Conservation (phyloP, 225 moss, liverwort and hornwort genomes). For the Ulota crispa region DNA sequence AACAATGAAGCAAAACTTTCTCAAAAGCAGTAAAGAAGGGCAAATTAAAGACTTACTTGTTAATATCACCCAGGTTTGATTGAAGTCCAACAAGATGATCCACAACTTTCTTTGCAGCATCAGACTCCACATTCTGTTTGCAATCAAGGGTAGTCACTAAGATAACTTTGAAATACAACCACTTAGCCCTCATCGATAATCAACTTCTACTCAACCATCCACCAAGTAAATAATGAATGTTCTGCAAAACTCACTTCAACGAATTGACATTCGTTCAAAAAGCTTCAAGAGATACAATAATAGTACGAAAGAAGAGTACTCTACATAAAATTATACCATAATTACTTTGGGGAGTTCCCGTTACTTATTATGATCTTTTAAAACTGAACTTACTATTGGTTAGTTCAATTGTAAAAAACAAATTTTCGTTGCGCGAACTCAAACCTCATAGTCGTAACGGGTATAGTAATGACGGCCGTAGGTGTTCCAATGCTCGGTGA, state of each 20-base stretch:
- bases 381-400: background rate
- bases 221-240: background rate
- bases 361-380: background rate
- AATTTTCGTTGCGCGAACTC: background rate
- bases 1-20: conserved; percentile 2
- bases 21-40: background rate
- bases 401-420: background rate
- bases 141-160: conserved; percentile 3
- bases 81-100: conserved; percentile 75
- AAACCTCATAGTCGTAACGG: conserved; percentile 93
- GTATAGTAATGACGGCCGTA: conserved; percentile 96
- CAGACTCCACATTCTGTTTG: conserved; percentile 75
- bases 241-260: background rate
- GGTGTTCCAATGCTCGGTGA: conserved; percentile 77
- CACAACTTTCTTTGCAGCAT: conserved; percentile 79
- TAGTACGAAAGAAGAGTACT: background rate
- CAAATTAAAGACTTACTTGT: conserved; percentile 47
- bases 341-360: background rate
- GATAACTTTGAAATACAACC: background rate
- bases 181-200: background rate
- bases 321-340: background rate
- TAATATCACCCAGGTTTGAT: conserved; percentile 53
- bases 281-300: background rate
- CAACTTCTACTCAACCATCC: background rate
- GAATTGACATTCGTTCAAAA: background rate